Evolutionary conservation across 768 basidiomycete genomes (phyloP).

Genomic region (Pilatotrama ljubarskyi): DNA sequence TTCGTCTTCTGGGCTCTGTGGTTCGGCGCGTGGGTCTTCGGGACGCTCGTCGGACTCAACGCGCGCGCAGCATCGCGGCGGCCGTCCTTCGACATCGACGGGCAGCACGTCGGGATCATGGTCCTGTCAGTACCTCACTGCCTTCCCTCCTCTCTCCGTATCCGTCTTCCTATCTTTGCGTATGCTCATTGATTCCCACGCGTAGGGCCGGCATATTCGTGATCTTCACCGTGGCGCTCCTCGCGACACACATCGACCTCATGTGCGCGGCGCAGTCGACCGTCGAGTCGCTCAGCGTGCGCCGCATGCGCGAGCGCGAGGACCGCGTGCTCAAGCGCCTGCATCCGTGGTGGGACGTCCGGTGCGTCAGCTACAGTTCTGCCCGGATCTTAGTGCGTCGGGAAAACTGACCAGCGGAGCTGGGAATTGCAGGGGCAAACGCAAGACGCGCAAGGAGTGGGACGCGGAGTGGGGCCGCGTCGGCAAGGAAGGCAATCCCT

Average conservation of each 20-base stretch:
- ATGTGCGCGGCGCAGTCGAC: conserved; percentile 71
- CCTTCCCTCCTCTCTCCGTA: background rate
- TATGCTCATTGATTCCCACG: background rate
- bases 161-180: conserved; percentile 3
- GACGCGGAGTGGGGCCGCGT: conserved; percentile 81
- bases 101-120: conserved; percentile 72
- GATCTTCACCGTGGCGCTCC: conserved; percentile 64
- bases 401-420: background rate
- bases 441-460: conserved; percentile 51
- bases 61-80: conserved; percentile 32
- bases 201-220: conserved; percentile 67
- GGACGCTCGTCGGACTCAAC: conserved; percentile 57
- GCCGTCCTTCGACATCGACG: conserved; percentile 46
- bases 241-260: conserved; percentile 58
- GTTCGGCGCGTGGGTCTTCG: conserved; percentile 64
- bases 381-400: background rate
- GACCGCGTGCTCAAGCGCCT: conserved; percentile 46
- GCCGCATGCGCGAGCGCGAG: conserved; percentile 67
- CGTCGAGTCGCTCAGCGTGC: conserved; percentile 69
- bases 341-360: conserved; percentile 53
- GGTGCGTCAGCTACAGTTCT: conserved; percentile 39
- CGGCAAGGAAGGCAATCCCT: conserved; percentile 77
- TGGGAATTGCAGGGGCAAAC: conserved; percentile 47
- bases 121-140: conserved; percentile 66
- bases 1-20: conserved; percentile 66